phyloP scores from a whole-genome alignment of 331 rosid species.

The Cydonia oblonga region DNA sequence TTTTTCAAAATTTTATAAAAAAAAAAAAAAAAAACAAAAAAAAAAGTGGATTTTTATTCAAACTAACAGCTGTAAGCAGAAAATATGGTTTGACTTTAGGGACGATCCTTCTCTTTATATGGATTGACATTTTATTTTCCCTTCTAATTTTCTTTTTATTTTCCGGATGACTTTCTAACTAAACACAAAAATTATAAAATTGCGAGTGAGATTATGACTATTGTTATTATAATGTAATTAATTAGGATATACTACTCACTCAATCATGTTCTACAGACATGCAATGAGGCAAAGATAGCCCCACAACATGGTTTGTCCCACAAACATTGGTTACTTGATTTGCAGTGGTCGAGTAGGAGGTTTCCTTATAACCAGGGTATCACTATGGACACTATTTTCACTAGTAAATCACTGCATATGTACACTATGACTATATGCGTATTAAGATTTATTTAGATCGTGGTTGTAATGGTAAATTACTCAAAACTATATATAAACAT shows the following conservation, averaged over 20 bases:
- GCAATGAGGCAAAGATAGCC: background rate
- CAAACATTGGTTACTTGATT: background rate
- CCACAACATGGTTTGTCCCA: constrained; percentile 7
- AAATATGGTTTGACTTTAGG: background rate
- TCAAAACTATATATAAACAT: no score
- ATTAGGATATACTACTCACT: background rate
- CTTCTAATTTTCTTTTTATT: background rate
- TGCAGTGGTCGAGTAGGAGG: background rate
- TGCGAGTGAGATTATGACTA: background rate
- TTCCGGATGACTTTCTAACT: background rate
- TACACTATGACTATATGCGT: no score
- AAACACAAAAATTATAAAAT: background rate
- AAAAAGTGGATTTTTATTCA: background rate
- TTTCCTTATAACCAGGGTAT: constrained; percentile 3
- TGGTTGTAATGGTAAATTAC: no score
- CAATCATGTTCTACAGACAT: background rate
- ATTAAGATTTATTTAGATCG: no score
- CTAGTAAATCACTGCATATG: background rate
- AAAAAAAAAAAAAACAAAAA: no score
- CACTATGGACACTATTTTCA: background rate
- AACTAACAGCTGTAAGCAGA: constrained; percentile 4
- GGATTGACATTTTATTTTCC: background rate
- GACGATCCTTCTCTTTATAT: background rate
- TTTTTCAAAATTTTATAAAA: no score
- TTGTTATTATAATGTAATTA: background rate